A percentile compares a stretch with the other conserved stretches of the same genome.
Evolutionary conservation across 164 flowering plant species (phyloP).

Genomic region (Magnolia officinalis): DNA sequence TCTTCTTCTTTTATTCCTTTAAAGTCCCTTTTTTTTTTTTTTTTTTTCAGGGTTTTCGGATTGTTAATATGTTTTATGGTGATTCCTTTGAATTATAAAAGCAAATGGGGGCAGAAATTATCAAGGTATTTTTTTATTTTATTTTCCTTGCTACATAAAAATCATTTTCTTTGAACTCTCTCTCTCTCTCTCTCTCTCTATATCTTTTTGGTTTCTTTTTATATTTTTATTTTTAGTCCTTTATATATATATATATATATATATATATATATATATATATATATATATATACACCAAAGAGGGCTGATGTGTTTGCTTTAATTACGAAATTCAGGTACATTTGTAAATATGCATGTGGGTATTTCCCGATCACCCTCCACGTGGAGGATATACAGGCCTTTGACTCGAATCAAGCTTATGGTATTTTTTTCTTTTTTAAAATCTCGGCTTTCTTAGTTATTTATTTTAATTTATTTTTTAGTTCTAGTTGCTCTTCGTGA

Average conservation of each 20-base stretch:
- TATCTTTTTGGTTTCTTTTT: background rate
- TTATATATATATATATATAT: too few relatives aligned
- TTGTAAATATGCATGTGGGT: slow-evolving; percentile 68
- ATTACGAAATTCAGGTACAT: slow-evolving; percentile 49
- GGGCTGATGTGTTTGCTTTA: background rate
- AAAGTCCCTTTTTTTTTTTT: background rate
- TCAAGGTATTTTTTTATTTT: slow-evolving; percentile 39
- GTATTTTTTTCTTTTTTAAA: slow-evolving; percentile 22
- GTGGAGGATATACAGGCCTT: slow-evolving; percentile 74
- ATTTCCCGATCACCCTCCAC: slow-evolving; percentile 67
- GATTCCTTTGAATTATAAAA: slow-evolving; percentile 57
- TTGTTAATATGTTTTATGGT: slow-evolving; percentile 50
- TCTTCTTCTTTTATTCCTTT: background rate
- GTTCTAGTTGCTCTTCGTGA: too few relatives aligned
- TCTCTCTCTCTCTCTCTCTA: background rate
- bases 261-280: too few relatives aligned
- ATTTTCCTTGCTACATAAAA: background rate
- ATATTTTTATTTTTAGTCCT: background rate
- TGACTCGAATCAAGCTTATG: slow-evolving; percentile 67
- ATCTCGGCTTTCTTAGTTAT: background rate
- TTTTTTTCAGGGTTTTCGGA: slow-evolving; percentile 49
- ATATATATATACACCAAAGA: too few relatives aligned
- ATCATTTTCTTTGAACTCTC: background rate
- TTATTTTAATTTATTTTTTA: background rate
- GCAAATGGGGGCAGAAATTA: slow-evolving; percentile 47